Conservation (phyloP, 805 yeast species). For the Kregervanrija fluxuum region DNA sequence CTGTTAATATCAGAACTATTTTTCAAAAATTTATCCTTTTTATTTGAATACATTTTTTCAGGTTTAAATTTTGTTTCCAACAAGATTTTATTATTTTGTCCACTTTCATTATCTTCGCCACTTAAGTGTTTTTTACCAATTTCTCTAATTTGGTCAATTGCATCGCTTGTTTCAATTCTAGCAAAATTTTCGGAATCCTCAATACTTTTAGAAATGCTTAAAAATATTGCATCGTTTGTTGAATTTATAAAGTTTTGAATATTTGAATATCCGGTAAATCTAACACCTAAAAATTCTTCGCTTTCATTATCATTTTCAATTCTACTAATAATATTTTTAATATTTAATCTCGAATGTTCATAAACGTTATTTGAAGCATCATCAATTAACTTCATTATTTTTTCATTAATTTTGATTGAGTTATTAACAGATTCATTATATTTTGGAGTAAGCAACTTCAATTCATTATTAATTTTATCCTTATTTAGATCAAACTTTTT, state of each 20-base stretch:
- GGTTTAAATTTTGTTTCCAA: conserved; percentile 59
- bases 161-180: conserved; percentile 46
- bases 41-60: conserved; percentile 76
- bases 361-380: conserved; percentile 49
- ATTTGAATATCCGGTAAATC: conserved; percentile 56
- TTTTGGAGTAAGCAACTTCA: conserved; percentile 56
- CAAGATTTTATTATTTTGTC: conserved; percentile 32
- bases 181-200: conserved; percentile 62
- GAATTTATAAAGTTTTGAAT: conserved; percentile 61
- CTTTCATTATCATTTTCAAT: conserved; percentile 33
- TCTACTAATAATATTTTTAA: conserved; percentile 44
- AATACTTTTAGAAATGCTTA: conserved; percentile 59
- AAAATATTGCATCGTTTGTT: conserved; percentile 63
- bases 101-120: conserved; percentile 32
- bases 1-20: conserved; percentile 58
- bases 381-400: conserved; percentile 60
- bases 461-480: conserved; percentile 36
- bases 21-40: conserved; percentile 57
- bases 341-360: conserved; percentile 47
- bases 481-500: conserved; percentile 44
- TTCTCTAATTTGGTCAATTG: conserved; percentile 54
- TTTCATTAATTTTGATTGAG: conserved; percentile 48
- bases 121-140: conserved; percentile 54
- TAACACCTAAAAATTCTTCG: conserved; percentile 26
- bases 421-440: conserved; percentile 46